Percentiles rank a stretch among this genome's conserved stretches.
Conservation (phyloP, 805 yeast genomes). For the Isabelozyma pseudorhagii region DNA sequence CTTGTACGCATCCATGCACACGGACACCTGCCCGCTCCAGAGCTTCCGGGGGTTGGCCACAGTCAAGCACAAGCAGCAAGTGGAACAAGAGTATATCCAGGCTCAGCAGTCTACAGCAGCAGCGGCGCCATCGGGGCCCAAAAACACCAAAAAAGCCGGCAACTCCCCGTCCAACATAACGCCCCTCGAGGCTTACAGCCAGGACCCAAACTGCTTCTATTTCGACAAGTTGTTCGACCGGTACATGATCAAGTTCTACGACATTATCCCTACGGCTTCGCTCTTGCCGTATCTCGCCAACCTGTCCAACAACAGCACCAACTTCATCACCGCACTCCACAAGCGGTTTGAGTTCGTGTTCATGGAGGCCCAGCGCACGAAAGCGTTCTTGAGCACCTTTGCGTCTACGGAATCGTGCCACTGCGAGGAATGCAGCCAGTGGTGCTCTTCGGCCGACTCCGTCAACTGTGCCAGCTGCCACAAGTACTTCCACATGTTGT, state of each 20-base stretch:
- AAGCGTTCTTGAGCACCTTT: constrained; percentile 61
- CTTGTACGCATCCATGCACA: constrained; percentile 80
- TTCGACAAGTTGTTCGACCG: constrained; percentile 84
- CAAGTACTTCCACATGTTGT: constrained; percentile 69
- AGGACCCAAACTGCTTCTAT: constrained; percentile 70
- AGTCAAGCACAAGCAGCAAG: constrained; percentile 67
- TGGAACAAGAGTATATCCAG: constrained; percentile 39
- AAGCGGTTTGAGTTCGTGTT: constrained; percentile 72
- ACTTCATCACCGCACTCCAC: constrained; percentile 58
- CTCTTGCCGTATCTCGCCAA: constrained; percentile 33
- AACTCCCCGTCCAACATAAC: constrained; percentile 11
- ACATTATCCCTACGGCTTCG: constrained; percentile 60
- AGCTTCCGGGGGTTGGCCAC: constrained; percentile 73
- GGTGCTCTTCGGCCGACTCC: constrained; percentile 75
- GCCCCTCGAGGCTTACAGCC: constrained; percentile 48
- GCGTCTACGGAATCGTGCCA: constrained; percentile 42
- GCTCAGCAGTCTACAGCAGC: neutral
- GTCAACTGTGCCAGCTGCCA: constrained; percentile 79
- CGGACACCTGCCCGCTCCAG: constrained; percentile 73
- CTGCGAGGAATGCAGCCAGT: constrained; percentile 76
- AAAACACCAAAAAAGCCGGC: constrained; percentile 6
- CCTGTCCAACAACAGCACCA: constrained; percentile 50
- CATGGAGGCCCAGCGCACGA: constrained; percentile 65
- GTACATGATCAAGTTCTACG: constrained; percentile 79
- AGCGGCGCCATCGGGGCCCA: constrained; percentile 3